These are phyloP conservation scores for Kickxella alabastrina DNA, from an alignment of 192 early-diverging fungal species.

Conservation along the genomic window DNA sequence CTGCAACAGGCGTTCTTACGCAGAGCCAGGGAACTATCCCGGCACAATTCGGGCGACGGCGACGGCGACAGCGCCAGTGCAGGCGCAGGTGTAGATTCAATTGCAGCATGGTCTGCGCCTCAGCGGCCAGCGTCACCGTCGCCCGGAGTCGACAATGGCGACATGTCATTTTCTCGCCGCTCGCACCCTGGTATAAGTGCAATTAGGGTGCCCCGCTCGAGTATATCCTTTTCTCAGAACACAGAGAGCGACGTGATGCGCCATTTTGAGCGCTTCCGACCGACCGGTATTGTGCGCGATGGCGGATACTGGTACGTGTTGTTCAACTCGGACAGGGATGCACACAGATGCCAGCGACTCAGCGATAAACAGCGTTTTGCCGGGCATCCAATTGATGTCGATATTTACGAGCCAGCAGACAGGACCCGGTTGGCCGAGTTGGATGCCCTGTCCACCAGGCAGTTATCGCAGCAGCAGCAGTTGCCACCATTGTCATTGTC, in stretches of 20 bases:
- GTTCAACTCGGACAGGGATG: constrained; percentile 42
- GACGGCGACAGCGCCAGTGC: background rate
- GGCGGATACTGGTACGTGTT: constrained; percentile 48
- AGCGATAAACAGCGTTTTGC: constrained; percentile 38
- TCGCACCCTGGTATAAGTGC: constrained; percentile 5
- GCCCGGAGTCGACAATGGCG: background rate
- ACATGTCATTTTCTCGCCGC: background rate
- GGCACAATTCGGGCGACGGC: background rate
- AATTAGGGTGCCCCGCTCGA: constrained; percentile 39
- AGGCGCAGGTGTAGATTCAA: background rate
- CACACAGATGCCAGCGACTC: constrained; percentile 44
- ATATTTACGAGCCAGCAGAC: constrained; percentile 33
- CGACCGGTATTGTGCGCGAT: constrained; percentile 23
- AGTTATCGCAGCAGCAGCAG: background rate
- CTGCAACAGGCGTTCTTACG: constrained; percentile 3
- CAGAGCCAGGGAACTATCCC: background rate
- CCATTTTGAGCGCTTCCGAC: constrained; percentile 42
- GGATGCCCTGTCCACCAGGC: constrained; percentile 7
- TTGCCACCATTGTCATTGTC: background rate
- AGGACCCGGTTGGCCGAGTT: constrained; percentile 13
- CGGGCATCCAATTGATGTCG: constrained; percentile 41
- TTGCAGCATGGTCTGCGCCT: too few relatives aligned
- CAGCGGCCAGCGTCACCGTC: background rate
- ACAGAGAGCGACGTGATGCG: constrained; percentile 23
- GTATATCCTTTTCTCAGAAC: constrained; percentile 44